phyloP scores from a whole-genome alignment of 345 rosid genomes.

The Eucalyptus marginata region DNA sequence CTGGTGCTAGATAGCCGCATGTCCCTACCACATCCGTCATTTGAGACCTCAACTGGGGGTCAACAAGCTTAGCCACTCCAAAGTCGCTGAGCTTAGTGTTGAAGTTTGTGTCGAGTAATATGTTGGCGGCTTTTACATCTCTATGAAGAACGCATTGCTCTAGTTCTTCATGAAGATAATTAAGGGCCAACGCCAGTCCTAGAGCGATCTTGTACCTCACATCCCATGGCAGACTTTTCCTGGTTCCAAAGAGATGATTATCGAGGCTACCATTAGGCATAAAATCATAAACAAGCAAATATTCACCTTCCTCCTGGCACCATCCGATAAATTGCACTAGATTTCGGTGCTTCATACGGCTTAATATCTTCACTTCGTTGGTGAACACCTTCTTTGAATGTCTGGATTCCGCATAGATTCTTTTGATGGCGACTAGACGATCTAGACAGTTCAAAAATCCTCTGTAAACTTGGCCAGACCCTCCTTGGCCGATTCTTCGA shows the following conservation, averaged over 20 bases:
- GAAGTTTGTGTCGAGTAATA: not conserved
- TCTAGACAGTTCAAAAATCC: not conserved
- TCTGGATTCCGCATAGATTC: not conserved
- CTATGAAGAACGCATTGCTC: not conserved
- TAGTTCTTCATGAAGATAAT: not conserved
- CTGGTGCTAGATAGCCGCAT: not conserved
- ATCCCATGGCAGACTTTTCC: not conserved
- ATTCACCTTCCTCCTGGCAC: not conserved
- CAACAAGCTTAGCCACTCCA: not conserved
- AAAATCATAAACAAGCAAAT: not conserved
- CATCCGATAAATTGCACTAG: not conserved
- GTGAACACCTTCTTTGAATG: not conserved
- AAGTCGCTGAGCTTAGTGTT: not conserved
- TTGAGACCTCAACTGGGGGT: not conserved
- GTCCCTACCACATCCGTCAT: not conserved
- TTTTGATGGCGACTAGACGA: not conserved
- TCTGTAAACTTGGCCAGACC: not conserved
- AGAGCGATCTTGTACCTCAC: not conserved
- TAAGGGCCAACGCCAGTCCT: not conserved
- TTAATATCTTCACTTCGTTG: not conserved
- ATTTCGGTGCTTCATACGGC: not conserved
- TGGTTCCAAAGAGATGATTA: not conserved
- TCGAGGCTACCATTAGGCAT: not conserved
- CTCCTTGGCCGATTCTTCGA: not conserved
- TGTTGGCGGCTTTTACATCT: not conserved